Percentiles rank a stretch among this genome's conserved stretches.
phyloP scores from a whole-genome alignment of 345 rosid genomes.

The Angophora floribunda region DNA sequence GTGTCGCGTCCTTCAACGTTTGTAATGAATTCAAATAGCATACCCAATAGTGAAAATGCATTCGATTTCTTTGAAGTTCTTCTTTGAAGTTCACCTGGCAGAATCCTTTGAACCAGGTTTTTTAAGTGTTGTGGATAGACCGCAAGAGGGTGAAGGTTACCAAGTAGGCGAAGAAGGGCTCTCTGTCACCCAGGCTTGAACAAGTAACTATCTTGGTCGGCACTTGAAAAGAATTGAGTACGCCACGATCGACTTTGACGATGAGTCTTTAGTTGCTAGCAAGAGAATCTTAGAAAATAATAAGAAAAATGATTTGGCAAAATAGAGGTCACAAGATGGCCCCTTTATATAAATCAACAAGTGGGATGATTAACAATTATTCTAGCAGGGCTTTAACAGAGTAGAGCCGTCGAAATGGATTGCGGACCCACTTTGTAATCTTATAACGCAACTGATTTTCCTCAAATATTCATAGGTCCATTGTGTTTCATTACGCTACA shows the following conservation, averaged over 20 bases:
- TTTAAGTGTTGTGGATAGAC: background rate
- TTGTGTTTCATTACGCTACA: background rate
- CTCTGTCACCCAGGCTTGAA: too few species aligned
- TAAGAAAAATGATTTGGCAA: background rate
- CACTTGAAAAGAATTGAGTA: background rate
- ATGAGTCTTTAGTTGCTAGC: background rate
- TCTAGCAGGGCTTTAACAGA: fast-evolving
- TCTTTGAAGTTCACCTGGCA: background rate
- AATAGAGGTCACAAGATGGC: background rate
- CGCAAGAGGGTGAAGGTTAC: background rate
- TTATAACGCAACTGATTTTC: background rate
- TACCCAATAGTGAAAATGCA: background rate
- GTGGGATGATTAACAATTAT: background rate
- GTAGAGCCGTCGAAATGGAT: background rate
- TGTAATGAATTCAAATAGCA: background rate
- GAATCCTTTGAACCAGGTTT: background rate
- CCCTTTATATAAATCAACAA: background rate
- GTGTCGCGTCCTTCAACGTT: background rate
- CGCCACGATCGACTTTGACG: background rate
- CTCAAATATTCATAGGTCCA: fast-evolving
- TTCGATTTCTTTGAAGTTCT: background rate
- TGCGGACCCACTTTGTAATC: background rate
- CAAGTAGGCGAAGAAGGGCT: background rate
- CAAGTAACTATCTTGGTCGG: background rate
- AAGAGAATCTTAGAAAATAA: background rate